These are phyloP conservation scores for Cenchrus purpureus DNA, from an alignment of 176 grass and related monocot genomes.

Conservation along the genomic window DNA sequence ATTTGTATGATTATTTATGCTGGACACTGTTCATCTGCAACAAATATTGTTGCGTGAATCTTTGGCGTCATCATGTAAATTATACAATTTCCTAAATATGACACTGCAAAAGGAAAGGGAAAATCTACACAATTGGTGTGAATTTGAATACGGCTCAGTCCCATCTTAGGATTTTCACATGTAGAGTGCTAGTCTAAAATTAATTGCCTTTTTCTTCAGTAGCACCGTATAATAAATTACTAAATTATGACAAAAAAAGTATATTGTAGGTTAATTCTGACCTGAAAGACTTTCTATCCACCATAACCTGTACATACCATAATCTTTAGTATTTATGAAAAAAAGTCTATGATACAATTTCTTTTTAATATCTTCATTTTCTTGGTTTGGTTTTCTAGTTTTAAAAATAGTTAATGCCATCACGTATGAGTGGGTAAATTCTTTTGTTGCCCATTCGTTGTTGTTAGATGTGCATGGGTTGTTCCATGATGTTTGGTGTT, in stretches of 20 bases:
- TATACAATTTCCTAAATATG: neutral
- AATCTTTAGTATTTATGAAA: neutral
- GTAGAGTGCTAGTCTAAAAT: neutral
- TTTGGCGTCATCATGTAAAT: neutral
- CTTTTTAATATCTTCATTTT: neutral
- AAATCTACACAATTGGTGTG: slow-evolving; percentile 1
- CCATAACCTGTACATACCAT: neutral
- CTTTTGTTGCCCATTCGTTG: neutral
- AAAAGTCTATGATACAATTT: neutral
- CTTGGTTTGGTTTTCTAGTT: neutral
- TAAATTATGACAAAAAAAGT: no score
- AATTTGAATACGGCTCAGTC: neutral
- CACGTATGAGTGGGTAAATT: neutral
- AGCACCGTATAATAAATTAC: neutral
- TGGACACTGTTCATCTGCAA: neutral
- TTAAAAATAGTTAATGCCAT: neutral
- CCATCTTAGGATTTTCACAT: no score
- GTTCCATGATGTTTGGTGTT: neutral
- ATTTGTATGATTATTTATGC: neutral
- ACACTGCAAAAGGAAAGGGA: no score
- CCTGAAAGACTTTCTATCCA: neutral
- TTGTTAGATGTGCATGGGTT: no score
- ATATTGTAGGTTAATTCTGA: neutral
- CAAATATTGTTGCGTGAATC: neutral
- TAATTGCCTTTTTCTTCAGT: neutral